Conservation (phyloP, 2,329 filamentous ascomycete species). For the Apiospora marii region DNA sequence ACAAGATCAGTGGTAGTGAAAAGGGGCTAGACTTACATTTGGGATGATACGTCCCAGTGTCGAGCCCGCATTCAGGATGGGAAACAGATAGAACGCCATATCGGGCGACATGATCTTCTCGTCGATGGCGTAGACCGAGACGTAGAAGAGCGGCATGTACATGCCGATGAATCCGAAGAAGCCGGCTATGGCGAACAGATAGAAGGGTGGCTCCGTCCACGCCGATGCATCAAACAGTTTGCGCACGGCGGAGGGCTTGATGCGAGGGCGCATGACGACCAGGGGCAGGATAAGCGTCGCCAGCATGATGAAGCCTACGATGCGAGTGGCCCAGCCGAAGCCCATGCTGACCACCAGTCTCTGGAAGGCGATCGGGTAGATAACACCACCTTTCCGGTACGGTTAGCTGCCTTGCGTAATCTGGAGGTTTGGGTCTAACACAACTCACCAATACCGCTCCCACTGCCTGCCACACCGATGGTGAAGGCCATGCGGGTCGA, state of each 20-base stretch:
- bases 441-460: slow-evolving; percentile 34
- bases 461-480: not conserved
- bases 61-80: slow-evolving; percentile 62
- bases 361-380: slow-evolving; percentile 66
- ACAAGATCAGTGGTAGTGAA: too few relatives aligned
- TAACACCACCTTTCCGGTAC: slow-evolving; percentile 51
- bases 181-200: slow-evolving; percentile 52
- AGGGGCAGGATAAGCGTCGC: slow-evolving; percentile 40
- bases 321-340: slow-evolving; percentile 50
- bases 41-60: not conserved
- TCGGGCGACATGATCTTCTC: slow-evolving; percentile 50
- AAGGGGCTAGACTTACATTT: slow-evolving; percentile 32
- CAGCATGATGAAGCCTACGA: slow-evolving; percentile 47
- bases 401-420: too few relatives aligned
- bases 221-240: slow-evolving; percentile 56
- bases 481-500: slow-evolving; percentile 33
- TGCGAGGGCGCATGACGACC: slow-evolving; percentile 44
- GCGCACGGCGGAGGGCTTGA: slow-evolving; percentile 47
- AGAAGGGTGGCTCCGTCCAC: slow-evolving; percentile 52
- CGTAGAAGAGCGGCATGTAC: slow-evolving; percentile 65
- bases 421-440: slow-evolving; percentile 33
- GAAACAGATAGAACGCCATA: slow-evolving; percentile 56
- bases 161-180: slow-evolving; percentile 66
- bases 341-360: slow-evolving; percentile 56
- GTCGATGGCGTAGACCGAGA: slow-evolving; percentile 50